A percentile compares a stretch with the other conserved stretches of the same genome.
phyloP scores from a whole-genome alignment of 1,284 basidiomycete genomes.

The Rhodotorula sp. region DNA sequence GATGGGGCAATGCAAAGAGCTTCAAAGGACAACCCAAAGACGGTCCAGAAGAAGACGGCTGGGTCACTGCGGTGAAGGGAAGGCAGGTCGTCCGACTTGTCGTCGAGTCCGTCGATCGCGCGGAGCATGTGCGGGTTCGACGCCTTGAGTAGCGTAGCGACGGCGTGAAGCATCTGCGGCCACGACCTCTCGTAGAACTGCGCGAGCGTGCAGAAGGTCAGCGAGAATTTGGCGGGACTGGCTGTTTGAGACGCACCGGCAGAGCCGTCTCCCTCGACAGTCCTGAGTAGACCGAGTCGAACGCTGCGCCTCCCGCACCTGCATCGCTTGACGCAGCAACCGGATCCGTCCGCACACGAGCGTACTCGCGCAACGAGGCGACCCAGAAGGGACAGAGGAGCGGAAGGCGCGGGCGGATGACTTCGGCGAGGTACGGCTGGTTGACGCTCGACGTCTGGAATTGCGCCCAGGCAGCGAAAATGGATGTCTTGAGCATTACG shows the following conservation, averaged over 20 bases:
- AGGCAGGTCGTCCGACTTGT: slow-evolving; percentile 23
- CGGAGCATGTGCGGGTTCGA: slow-evolving; percentile 67
- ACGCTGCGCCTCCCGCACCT: slow-evolving; percentile 44
- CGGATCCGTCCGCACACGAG: slow-evolving; percentile 81
- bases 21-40: slow-evolving; percentile 93
- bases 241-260: slow-evolving; percentile 61
- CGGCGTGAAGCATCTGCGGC: slow-evolving; percentile 79
- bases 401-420: slow-evolving; percentile 76
- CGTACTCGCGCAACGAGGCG: slow-evolving; percentile 83
- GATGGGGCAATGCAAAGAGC: slow-evolving; percentile 69
- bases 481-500: slow-evolving; percentile 90
- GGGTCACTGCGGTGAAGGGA: slow-evolving; percentile 56
- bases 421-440: slow-evolving; percentile 73
- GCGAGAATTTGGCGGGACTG: not conserved
- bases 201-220: not conserved
- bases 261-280: slow-evolving; percentile 85
- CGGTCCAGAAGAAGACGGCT: slow-evolving; percentile 75
- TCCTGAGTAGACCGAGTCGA: slow-evolving; percentile 80
- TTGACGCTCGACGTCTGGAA: slow-evolving; percentile 73
- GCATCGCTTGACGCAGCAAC: slow-evolving; percentile 68
- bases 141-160: slow-evolving; percentile 73
- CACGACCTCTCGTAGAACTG: slow-evolving; percentile 86
- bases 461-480: slow-evolving; percentile 93
- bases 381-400: slow-evolving; percentile 83
- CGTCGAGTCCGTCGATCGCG: slow-evolving; percentile 75